Evolutionary conservation across 768 basidiomycete species (phyloP).

Genomic region (Cytidiella melzeri): DNA sequence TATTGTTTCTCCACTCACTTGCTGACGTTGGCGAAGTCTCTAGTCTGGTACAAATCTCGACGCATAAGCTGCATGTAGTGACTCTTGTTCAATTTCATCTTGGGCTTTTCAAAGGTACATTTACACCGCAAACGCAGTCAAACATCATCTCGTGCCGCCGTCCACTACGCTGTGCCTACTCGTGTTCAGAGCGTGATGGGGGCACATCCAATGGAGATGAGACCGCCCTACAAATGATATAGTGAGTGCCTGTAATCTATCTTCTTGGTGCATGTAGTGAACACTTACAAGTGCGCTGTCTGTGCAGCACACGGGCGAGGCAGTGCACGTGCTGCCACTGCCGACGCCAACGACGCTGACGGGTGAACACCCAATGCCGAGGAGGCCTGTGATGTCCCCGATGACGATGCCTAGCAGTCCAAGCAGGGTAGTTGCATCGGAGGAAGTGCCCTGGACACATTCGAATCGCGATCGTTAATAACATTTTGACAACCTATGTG

Average conservation of each 20-base stretch:
- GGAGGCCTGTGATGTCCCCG: neutral
- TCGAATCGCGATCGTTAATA: neutral
- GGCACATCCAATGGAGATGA: neutral
- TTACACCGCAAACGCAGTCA: too few species aligned
- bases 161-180: neutral
- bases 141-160: too few species aligned
- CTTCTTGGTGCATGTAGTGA: neutral
- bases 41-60: too few species aligned
- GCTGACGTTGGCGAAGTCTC: too few species aligned
- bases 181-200: neutral
- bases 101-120: too few species aligned
- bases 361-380: constrained; percentile 12
- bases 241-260: neutral
- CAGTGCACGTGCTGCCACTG: constrained; percentile 1
- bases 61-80: too few species aligned
- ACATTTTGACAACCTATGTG: neutral
- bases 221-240: neutral
- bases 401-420: constrained; percentile 11
- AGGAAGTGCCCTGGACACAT: constrained; percentile 1
- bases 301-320: constrained; percentile 1
- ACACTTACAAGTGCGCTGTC: neutral
- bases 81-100: too few species aligned
- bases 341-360: constrained; percentile 10
- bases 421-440: neutral
- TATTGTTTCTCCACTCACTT: too few species aligned